Base-by-base conservation (phyloP, 345 rosid species). In the Aethionema arabicum region DNA sequence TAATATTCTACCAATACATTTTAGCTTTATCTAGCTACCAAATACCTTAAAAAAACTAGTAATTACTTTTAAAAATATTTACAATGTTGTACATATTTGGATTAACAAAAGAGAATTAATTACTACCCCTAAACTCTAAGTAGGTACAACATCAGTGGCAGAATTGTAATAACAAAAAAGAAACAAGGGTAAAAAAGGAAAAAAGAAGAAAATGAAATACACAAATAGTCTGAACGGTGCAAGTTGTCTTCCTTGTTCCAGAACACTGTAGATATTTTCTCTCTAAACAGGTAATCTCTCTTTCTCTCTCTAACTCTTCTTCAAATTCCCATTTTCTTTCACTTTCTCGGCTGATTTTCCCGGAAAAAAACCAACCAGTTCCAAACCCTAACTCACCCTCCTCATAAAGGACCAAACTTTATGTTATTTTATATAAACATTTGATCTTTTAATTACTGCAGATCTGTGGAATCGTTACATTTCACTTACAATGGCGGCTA, bases 301-400 rank as follows among this genome's bases (percentile, higher is more conserved):
- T 61, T 5, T 56, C 69, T 56, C 65, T 41, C 42, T 59, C 63
- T 39, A 39, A 11, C 21, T 55, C 57, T 69, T 45, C 9, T 36
- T 50, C 65, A 5, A 41, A 11, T 70, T 69, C 63, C 62, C 43
- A 54, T 69, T 62, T 57, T 64, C 74, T 57, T 63, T 70, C 75
- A 51, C 42, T 70, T 50, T 56, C 69, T 70, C 52, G 8, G 21
- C 36, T 43, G 43, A 57, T 61, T 50, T 61, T 69, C 16, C 63
- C 41, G 39, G 16, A 8, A 61, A 31, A 53, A 14, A 3, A 29
- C 0, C 0, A 38, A 13, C 0, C 14, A 48, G 35, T 32, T 47
- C 10, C 11, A 62, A 40, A 43, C 44, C 16, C 49, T 40, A 53
- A 9, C 44, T 30, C 31, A 61, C 33, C 11, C 15, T 39, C 4